Base-by-base conservation (phyloP, 2,329 filamentous ascomycete species). In the Pleoardoris graminearum region DNA sequence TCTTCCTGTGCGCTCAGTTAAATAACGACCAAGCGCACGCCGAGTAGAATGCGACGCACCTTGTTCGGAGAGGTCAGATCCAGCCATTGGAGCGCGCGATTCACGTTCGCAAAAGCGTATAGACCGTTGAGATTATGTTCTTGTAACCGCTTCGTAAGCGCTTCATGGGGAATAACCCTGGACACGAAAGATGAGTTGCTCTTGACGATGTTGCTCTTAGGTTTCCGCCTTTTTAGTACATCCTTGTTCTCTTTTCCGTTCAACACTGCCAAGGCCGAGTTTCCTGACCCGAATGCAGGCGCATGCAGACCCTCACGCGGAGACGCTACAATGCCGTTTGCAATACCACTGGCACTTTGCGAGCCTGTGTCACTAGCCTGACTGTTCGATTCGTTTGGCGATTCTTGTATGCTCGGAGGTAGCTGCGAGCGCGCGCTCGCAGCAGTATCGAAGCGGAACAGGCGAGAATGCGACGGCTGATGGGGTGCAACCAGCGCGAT, bases 181-280 rank as follows among this genome's bases (percentile, higher is more conserved):
- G 93, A 97, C 25, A 99, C 94, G 69, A 97, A 99, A 0, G 93
- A 96, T 8, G 94, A 99, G 74, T 96, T 97, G 77, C 91, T 97
- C 80, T 99, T 99, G 47, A 93, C 87, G 73, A 99, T 94, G 73
- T 95, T 97, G 75, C 93, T 97, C 81, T 97, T 99, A 2, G 94
- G 94, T 73, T 99, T 99, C 68, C 87, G 85, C 70, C 85, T 83
- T 79, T 97, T 97, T 21, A 79, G 70, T 8, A 78, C 77, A 57
- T 81, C 79, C 59, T 84, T 85, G 35, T 84, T 82, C 66, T 92
- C 90, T 66, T 90, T 91, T 25, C 81, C 79, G 46, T 82, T 81
- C 3, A 84, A 38, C 8, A 64, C 70, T 10, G 81, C 78, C 25
- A 97, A 79, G 22, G 90, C 82, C 6, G 87, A 82, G 69, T 96